phyloP scores from a whole-genome alignment of 805 yeast genomes.

The Trichomonascus vanleenenianus region DNA sequence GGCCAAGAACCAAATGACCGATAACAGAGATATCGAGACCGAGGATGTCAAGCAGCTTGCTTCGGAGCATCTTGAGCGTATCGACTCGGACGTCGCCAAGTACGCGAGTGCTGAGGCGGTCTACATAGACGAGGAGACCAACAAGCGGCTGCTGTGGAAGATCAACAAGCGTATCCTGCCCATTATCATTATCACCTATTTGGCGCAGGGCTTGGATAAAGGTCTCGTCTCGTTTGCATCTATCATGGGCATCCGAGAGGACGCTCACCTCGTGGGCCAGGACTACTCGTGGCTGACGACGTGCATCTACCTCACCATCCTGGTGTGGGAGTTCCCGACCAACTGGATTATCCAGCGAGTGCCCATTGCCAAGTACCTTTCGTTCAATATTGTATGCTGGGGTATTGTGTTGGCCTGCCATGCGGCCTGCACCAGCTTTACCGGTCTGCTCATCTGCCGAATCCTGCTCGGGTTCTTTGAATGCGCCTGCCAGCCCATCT shows the following conservation, averaged over 20 bases:
- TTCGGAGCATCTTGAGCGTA: not conserved
- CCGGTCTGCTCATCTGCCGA: slow-evolving; percentile 41
- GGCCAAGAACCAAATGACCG: not conserved
- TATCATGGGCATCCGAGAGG: slow-evolving; percentile 40
- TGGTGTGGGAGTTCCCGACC: slow-evolving; percentile 39
- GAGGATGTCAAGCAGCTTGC: not conserved
- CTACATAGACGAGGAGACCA: slow-evolving; percentile 24
- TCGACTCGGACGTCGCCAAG: slow-evolving; percentile 6
- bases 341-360: slow-evolving; percentile 29
- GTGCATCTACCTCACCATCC: slow-evolving; percentile 35
- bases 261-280: slow-evolving; percentile 32
- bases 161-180: slow-evolving; percentile 17
- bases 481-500: slow-evolving; percentile 48
- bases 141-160: slow-evolving; percentile 20
- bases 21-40: not conserved
- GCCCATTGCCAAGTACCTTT: slow-evolving; percentile 14
- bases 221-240: slow-evolving; percentile 42
- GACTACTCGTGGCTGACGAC: slow-evolving; percentile 38
- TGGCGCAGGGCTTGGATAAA: slow-evolving; percentile 35
- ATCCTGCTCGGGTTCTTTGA: slow-evolving; percentile 46
- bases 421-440: slow-evolving; percentile 34
- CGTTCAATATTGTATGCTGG: slow-evolving; percentile 14
- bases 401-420: slow-evolving; percentile 13
- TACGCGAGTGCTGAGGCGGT: slow-evolving; percentile 16
- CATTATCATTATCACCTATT: slow-evolving; percentile 11